A percentile compares a stretch with the other conserved stretches of the same genome.
phyloP scores from a whole-genome alignment of 192 early-diverging fungal genomes.

The Coemansia sp. region DNA sequence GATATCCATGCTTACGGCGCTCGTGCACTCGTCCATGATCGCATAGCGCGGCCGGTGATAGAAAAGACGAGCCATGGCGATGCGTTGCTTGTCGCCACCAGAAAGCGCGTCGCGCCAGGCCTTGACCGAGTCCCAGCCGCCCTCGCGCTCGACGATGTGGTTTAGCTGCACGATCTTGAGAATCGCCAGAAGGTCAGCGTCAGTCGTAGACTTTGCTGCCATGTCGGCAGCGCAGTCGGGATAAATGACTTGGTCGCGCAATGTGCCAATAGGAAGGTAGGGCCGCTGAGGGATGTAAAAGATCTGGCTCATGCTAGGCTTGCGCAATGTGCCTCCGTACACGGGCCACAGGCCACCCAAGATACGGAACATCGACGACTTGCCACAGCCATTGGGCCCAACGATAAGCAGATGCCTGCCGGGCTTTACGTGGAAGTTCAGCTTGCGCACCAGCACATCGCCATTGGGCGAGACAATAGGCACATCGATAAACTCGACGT shows the following conservation, averaged over 20 bases:
- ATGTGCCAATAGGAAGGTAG: conserved; percentile 91
- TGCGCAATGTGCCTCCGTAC: conserved; percentile 80
- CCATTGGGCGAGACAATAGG: conserved; percentile 96
- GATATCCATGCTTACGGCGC: conserved; percentile 92
- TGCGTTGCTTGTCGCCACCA: conserved; percentile 95
- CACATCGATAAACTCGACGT: conserved; percentile 88
- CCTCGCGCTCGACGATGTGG: conserved; percentile 86
- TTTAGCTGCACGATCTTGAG: conserved; percentile 84
- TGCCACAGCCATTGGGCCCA: conserved; percentile 95
- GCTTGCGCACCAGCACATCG: conserved; percentile 84
- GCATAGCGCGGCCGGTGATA: conserved; percentile 96
- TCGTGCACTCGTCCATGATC: conserved; percentile 95
- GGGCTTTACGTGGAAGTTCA: conserved; percentile 87
- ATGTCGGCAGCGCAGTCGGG: conserved; percentile 88
- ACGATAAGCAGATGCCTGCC: conserved; percentile 93
- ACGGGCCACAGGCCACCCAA: conserved; percentile 96
- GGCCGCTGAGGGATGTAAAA: conserved; percentile 99
- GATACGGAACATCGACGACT: conserved; percentile 94
- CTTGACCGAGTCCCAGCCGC: conserved; percentile 87
- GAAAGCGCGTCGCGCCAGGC: conserved; percentile 93
- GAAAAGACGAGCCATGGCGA: conserved; percentile 96
- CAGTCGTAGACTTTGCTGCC: conserved; percentile 69
- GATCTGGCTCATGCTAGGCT: conserved; percentile 81
- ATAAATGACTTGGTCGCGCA: conserved; percentile 98
- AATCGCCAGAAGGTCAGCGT: conserved; percentile 78